These are phyloP conservation scores for Cutaneotrichosporon cyanovorans DNA, from an alignment of 1,284 basidiomycete species.

Conservation along the genomic window DNA sequence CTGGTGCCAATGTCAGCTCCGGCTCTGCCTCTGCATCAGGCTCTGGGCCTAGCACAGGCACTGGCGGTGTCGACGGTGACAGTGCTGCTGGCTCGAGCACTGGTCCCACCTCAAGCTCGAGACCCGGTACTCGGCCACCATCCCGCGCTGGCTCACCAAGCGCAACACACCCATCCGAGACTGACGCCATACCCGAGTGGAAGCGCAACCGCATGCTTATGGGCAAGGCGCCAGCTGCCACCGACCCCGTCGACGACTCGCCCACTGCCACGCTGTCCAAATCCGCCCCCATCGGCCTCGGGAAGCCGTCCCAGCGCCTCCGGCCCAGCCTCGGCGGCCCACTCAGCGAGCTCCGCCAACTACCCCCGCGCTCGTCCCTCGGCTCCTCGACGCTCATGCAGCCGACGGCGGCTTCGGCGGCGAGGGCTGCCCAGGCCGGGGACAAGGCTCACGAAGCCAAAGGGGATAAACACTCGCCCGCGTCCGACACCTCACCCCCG, in stretches of 20 bases:
- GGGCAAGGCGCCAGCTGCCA: slow-evolving; percentile 12
- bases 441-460: no score
- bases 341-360: slow-evolving; percentile 11
- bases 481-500: slow-evolving; percentile 1
- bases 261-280: neutral
- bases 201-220: slow-evolving; percentile 21
- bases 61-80: neutral
- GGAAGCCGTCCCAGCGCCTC: slow-evolving; percentile 5
- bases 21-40: no score
- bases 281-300: slow-evolving; percentile 6
- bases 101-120: no score
- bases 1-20: no score
- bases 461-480: slow-evolving; percentile 2
- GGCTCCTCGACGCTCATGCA: slow-evolving; percentile 9
- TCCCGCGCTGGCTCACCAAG: no score
- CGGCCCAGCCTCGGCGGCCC: slow-evolving; percentile 1
- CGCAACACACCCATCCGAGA: no score
- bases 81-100: no score
- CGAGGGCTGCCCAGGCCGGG: slow-evolving; percentile 9
- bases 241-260: neutral
- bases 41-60: neutral
- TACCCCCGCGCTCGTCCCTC: slow-evolving; percentile 7
- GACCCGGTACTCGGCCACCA: no score
- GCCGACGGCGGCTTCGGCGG: slow-evolving; percentile 15
- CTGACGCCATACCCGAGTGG: slow-evolving; percentile 16